Evolutionary conservation across 495 filamentous ascomycete species (phyloP), one percentile per base, ranked within the genome.

Genomic region (Elasticomyces elasticus): DNA sequence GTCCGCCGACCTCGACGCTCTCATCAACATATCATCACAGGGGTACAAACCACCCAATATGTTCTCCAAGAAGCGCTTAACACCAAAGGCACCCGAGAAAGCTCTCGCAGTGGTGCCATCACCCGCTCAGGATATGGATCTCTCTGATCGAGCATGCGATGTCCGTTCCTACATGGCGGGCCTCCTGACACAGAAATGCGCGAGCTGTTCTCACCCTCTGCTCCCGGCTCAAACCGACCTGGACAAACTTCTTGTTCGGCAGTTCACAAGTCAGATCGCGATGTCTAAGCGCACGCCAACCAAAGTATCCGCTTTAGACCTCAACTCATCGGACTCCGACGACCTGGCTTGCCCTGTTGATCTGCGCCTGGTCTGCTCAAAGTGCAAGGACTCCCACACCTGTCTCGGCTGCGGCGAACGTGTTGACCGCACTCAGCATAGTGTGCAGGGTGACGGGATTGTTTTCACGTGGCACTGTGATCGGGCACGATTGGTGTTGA

Each of bases 381-480:
- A 49, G 45, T 49, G 45, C 45, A 3, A 49, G 5, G n/a, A 28
- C 19, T 30, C 11, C 45, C 13, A 5, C 45, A 49, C 45, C 11
- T 49, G 45, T 27, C 7, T 31, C 3, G 45, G 45, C 23, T 49
- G 45, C n/a, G 42, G 42, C 3, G 17, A 31, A 11, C 45, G 6
- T 15, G 25, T 28, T 10, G 5, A 20, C 3, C 2, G 19, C 2
- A 30, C 45, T 9, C 28, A 15, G 25, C n/a, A 4, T 25, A 27
- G 25, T 3, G 25, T 31, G n/a, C 25, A 28, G 2, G 45, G 27
- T 31, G 25, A 60, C 1, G 56, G 42, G 25, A 44, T 46, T 1
- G 33, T 55, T 3, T 12, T 62, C 2, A 38, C 24, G 7, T 65
- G 65, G 65, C 64, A 63, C 52, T 65, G 65, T 48, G 59, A 62